These are phyloP conservation scores for Phytophthora lateralis DNA, from an alignment of 352 stramenopile genomes.

Conservation along the genomic window DNA sequence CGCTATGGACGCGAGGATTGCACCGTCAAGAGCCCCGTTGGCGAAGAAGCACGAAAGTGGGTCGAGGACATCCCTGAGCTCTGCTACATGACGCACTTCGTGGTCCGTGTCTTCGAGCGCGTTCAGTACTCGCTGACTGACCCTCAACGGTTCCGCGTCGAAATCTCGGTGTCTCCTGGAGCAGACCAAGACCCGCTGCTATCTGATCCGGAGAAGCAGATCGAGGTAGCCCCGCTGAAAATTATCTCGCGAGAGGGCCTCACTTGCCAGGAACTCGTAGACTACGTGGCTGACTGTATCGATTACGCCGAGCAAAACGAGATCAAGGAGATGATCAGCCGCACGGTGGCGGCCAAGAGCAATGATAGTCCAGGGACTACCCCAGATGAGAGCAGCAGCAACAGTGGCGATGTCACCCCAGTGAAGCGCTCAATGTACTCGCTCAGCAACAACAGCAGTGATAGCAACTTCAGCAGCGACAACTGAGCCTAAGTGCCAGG, in stretches of 20 bases:
- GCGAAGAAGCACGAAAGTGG: conserved; percentile 83
- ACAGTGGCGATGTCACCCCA: conserved; percentile 36
- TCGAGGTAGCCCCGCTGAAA: conserved; percentile 77
- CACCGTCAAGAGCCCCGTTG: conserved; percentile 55
- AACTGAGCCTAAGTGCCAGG: conserved; percentile 13
- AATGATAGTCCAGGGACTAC: conserved; percentile 33
- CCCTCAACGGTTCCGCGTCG: conserved; percentile 80
- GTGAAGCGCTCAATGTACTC: conserved; percentile 64
- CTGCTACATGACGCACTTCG: conserved; percentile 99
- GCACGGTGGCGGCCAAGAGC: conserved; percentile 35
- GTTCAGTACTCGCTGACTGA: conserved; percentile 69
- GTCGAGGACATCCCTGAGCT: conserved; percentile 94
- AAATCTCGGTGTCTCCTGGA: conserved; percentile 86
- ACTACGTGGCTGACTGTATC: conserved; percentile 84
- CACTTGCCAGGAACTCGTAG: conserved; percentile 83
- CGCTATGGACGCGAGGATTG: conserved; percentile 81
- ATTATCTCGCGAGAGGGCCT: conserved; percentile 86
- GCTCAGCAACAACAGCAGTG: conserved; percentile 65
- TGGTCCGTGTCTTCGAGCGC: conserved; percentile 98
- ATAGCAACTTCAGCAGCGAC: conserved; percentile 49
- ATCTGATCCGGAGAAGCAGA: conserved; percentile 59
- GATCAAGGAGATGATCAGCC: conserved; percentile 37
- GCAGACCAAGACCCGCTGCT: conserved; percentile 76
- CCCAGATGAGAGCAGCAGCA: conserved; percentile 26
- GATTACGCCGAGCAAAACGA: conserved; percentile 73